Percentiles rank a stretch among this genome's conserved stretches.
Conservation (phyloP, 2,329 filamentous ascomycete genomes). For the Elsinoe arachidis region DNA sequence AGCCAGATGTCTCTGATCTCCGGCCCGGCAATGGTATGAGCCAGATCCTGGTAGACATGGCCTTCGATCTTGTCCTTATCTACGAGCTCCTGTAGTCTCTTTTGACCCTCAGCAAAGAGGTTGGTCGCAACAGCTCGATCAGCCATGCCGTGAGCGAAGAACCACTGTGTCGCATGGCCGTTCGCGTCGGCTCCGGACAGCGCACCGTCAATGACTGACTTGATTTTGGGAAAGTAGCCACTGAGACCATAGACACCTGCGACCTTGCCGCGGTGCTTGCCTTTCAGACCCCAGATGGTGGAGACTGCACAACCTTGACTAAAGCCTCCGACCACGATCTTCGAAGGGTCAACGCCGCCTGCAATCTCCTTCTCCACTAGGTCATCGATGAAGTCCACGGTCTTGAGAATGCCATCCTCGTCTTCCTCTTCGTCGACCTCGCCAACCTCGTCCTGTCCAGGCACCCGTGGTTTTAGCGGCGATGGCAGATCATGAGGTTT, state of each 20-base stretch:
- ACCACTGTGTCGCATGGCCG: background rate
- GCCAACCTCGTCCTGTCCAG: background rate
- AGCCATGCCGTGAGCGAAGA: constrained; percentile 5
- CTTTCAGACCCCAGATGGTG: background rate
- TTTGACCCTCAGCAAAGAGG: constrained; percentile 1
- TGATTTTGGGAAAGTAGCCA: constrained; percentile 4
- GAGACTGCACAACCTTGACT: constrained; percentile 7
- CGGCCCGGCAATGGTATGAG: constrained; percentile 6
- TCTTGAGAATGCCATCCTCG: background rate
- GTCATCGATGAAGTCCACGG: background rate
- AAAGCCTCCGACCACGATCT: constrained; percentile 7
- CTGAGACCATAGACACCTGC: constrained; percentile 5
- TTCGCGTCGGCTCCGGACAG: background rate
- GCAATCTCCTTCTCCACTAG: constrained; percentile 1
- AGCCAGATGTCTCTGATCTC: constrained; percentile 9
- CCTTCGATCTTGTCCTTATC: constrained; percentile 4
- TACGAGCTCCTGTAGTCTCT: constrained; percentile 1
- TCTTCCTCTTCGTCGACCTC: constrained; percentile 8
- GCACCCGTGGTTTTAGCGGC: background rate
- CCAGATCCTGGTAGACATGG: constrained; percentile 7
- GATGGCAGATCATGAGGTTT: constrained; percentile 5
- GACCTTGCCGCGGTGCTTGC: background rate
- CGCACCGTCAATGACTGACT: background rate
- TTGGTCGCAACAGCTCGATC: constrained; percentile 3
- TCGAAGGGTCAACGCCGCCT: background rate